A percentile compares a stretch with the other conserved stretches of the same genome.
Conservation (phyloP, 495 filamentous ascomycete genomes). For the Penicillium flavigenum region DNA sequence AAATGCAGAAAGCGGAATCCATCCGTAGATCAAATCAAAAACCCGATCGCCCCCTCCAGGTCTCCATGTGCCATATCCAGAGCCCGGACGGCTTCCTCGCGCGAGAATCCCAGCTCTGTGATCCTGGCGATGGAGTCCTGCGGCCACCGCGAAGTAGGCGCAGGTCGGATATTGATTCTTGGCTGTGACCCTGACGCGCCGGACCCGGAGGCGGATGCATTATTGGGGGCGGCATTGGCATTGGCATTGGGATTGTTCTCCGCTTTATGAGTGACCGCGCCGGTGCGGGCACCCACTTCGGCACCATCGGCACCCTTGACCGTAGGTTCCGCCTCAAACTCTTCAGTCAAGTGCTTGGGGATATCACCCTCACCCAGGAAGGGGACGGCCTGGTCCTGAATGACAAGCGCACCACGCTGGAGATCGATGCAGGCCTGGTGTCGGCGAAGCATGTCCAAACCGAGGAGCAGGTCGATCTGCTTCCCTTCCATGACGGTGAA, state of each 20-base stretch:
- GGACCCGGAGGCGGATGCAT: constrained; percentile 20
- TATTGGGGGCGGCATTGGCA: neutral
- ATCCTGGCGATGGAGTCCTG: constrained; percentile 58
- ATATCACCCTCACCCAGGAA: constrained; percentile 95
- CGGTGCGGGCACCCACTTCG: constrained; percentile 79
- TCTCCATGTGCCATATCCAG: constrained; percentile 82
- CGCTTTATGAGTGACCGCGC: constrained; percentile 68
- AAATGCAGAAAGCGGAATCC: constrained; percentile 13
- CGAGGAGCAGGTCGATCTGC: constrained; percentile 90
- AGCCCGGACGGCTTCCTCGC: constrained; percentile 73
- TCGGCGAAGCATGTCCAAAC: constrained; percentile 92
- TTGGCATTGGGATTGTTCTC: constrained; percentile 17
- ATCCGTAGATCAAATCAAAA: constrained; percentile 68
- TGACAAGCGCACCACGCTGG: constrained; percentile 70
- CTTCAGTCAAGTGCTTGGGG: constrained; percentile 70
- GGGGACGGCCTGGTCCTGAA: constrained; percentile 81
- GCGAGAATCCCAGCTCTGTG: constrained; percentile 74
- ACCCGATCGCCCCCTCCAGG: constrained; percentile 79
- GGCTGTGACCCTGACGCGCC: constrained; percentile 22
- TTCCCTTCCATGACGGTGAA: constrained; percentile 99
- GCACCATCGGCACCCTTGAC: constrained; percentile 82
- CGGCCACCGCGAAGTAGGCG: constrained; percentile 41
- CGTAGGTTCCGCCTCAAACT: constrained; percentile 75
- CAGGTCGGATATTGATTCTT: constrained; percentile 34
- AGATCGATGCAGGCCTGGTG: constrained; percentile 94